Evolutionary conservation across 2,329 filamentous ascomycete species (phyloP), one percentile per base, ranked within the genome.

Genomic region (Fusarium sp.): DNA sequence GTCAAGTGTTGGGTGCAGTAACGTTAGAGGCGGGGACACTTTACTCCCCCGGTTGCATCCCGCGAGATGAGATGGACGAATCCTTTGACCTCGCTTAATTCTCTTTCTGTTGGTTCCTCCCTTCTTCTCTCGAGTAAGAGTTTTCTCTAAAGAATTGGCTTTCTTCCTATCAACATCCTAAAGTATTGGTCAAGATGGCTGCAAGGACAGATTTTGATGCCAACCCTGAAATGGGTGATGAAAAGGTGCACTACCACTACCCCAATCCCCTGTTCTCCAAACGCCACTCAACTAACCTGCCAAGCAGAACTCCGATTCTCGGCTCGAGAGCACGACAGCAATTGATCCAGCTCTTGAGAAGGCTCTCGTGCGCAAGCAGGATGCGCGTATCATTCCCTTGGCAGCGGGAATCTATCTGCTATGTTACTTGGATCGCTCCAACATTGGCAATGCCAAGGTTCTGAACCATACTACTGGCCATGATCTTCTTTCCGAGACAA

Each of bases 371-470:
- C 68, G 63, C 34, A 71, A 70, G 16, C 68, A 70, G 51, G 73
- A 75, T 58, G 9, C 34, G 3, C 60, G 72, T 5, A 69, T 75
- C 12, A 75, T 75, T 18, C 73, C 73, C 1, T 50, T 75, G 12
- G 54, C 71, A 18, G 72, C 73, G 0, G 61, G 60, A 0, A 75
- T 75, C 27, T 72, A 74, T 51, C 78, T 82, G 9, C 79, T 86
- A 28, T 85, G 83, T 61, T 86, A 85, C 72, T 75, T 86, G 37
- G 84, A 86, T 63, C 78, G 83, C 40, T 85, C 83, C n/a, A 87
- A 86, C 68, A 84, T 86, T 55, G 68, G 83, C 20, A 82, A 82
- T 71, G 80, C 80, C 40, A 79, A 78, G 61, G 77, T 82, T 20
- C 74, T 80, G 40, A 78, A 78, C 25, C 63, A 79, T 8, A 74